phyloP scores from a whole-genome alignment of 169 alveolate species.

The Toxoplasma gondii region DNA sequence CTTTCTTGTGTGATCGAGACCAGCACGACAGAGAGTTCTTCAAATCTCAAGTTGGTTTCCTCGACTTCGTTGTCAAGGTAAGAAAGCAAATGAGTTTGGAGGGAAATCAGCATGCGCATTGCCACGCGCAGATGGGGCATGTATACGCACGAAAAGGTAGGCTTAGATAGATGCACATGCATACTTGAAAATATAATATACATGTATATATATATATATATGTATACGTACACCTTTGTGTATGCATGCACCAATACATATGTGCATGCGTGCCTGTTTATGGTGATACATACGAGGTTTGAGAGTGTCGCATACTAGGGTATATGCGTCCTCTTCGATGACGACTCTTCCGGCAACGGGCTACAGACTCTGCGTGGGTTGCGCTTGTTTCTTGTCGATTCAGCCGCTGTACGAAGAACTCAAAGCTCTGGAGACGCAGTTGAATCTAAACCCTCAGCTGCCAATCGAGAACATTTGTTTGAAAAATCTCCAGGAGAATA shows the following conservation, averaged over 20 bases:
- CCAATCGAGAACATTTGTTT: not conserved
- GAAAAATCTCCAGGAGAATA: not conserved
- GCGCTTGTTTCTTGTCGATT: not conserved
- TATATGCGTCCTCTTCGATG: no score
- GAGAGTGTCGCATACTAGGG: no score
- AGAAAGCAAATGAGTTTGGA: not conserved
- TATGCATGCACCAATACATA: no score
- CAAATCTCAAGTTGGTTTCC: slow-evolving; percentile 94
- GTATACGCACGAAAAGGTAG: no score
- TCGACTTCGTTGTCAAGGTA: slow-evolving; percentile 84
- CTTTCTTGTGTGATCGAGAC: slow-evolving; percentile 94
- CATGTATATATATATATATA: no score
- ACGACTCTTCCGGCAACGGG: no score
- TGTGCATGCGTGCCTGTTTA: no score
- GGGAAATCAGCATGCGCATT: no score
- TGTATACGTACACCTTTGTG: not conserved
- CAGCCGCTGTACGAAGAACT: slow-evolving; percentile 89
- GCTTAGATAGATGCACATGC: not conserved
- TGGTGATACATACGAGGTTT: no score
- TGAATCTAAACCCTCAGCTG: not conserved
- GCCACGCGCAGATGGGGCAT: no score
- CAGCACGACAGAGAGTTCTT: slow-evolving; percentile 89
- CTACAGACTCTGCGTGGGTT: no score
- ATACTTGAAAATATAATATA: not conserved
- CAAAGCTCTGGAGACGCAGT: slow-evolving; percentile 56